Evolutionary conservation across 2,329 filamentous ascomycete species (phyloP).

Genomic region (Monilinia fructicola): DNA sequence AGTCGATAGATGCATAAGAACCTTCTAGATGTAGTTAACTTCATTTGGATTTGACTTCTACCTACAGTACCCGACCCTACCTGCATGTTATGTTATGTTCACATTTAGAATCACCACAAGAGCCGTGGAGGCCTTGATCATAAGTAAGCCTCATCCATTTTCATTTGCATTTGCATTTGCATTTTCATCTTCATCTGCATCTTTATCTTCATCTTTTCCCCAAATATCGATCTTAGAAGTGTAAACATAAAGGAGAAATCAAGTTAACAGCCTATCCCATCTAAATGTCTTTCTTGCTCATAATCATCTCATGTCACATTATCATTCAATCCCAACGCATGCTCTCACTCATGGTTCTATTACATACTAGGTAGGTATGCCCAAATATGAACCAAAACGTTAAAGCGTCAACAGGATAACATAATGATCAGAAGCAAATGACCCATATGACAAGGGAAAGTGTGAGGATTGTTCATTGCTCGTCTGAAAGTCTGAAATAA

Average conservation of each 20-base stretch:
- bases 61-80: not conserved
- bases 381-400: not conserved
- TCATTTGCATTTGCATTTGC: too few relatives aligned
- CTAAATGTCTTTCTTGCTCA: not conserved
- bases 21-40: not conserved
- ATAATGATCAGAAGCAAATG: not conserved
- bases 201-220: not conserved
- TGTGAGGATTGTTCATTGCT: constrained; percentile 3
- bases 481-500: constrained; percentile 7
- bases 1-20: not conserved
- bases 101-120: not conserved
- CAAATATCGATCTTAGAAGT: not conserved
- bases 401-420: not conserved
- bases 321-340: not conserved
- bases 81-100: not conserved
- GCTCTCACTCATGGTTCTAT: not conserved
- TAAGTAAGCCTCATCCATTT: too few relatives aligned
- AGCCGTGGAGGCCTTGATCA: not conserved
- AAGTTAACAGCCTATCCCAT: not conserved
- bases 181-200: too few relatives aligned
- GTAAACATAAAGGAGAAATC: not conserved
- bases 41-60: not conserved
- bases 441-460: not conserved
- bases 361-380: not conserved
- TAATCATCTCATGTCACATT: not conserved